These are phyloP conservation scores for Xylariaceae sp. DNA, from an alignment of 2,329 filamentous ascomycete genomes.

Conservation along the genomic window DNA sequence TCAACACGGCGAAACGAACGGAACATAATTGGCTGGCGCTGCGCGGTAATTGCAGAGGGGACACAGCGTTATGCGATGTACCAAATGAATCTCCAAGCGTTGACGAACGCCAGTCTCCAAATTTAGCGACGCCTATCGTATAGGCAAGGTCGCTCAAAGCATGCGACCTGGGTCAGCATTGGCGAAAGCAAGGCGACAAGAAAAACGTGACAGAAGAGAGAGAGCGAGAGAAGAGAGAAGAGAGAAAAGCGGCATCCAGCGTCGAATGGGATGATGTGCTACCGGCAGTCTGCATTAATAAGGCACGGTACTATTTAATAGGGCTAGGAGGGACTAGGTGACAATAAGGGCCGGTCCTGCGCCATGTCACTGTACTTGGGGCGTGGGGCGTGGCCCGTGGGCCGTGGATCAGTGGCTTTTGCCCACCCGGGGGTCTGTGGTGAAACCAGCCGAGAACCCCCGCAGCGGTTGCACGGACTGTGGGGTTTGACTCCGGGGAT, in stretches of 20 bases:
- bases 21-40: conserved; percentile 2
- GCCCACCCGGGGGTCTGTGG: too few relatives aligned
- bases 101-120: neutral
- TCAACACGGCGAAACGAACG: conserved; percentile 4
- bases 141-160: conserved; percentile 1
- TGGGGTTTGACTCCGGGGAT: too few relatives aligned
- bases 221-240: neutral
- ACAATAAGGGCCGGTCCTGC: too few relatives aligned
- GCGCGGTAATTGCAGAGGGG: conserved; percentile 6
- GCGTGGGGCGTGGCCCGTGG: too few relatives aligned
- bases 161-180: conserved; percentile 6
- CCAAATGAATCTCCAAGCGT: neutral
- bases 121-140: neutral
- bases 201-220: conserved; percentile 4
- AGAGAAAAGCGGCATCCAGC: conserved; percentile 12
- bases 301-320: neutral
- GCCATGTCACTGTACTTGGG: too few relatives aligned
- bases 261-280: conserved; percentile 15
- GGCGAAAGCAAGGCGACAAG: conserved; percentile 6
- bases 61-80: conserved; percentile 1
- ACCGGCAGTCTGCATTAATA: neutral
- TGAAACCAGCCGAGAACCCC: too few relatives aligned
- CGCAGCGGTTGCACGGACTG: too few relatives aligned
- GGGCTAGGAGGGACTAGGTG: neutral
- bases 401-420: too few relatives aligned